Base-by-base conservation (phyloP, 805 yeast species). In the Cyberlindnera subsufficiens region DNA sequence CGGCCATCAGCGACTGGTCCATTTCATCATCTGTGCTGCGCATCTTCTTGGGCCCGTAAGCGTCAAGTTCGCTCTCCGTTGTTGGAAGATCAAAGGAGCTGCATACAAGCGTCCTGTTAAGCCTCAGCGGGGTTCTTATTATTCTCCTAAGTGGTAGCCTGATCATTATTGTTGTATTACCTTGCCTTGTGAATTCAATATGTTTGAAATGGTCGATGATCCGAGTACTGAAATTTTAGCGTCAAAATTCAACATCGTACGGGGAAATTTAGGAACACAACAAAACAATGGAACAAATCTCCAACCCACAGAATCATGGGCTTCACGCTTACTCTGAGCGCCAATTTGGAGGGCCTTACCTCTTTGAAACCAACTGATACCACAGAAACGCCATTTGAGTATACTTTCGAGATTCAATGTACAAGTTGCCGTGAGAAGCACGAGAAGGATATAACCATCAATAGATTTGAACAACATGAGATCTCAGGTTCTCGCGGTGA, bases 381-480 rank as follows among this genome's bases (percentile, higher is more conserved):
- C 0, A 67, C 72, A 3, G 69, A 66, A 10, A 52, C 64, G 1
- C 91, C 93, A 0, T 88, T 79, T 54, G 88, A 83, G 51, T 91
- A 82, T 63, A 73, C 83, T 1, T 87, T 91, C 65, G 72, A 69
- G 43, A 71, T 89, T 14, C 74, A 74, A 53, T 91, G 99, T 60
- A 80, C 83, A 2, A 72, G 75, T 32, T 91, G 99, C 64, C 77
- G 90, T 48, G 95, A 86, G 47, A 63, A 60, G 7, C 95, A 91
- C 61, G 76, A 75, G 17, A 86, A 88, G 52, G 77, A 78, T 14
- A 75, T 88, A 25, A 69, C 75, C 19, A 78, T 90, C 56, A 84
- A 85, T 60, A 65, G 78, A 43, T 76, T 73, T 50, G 96, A 83
- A 50, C 63, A 67, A 39, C 79, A 79, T 60, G 86, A 80, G 35